Evolutionary conservation across 2,329 filamentous ascomycete species (phyloP).

Genomic region (Arthrobotrys pseudoclavata): DNA sequence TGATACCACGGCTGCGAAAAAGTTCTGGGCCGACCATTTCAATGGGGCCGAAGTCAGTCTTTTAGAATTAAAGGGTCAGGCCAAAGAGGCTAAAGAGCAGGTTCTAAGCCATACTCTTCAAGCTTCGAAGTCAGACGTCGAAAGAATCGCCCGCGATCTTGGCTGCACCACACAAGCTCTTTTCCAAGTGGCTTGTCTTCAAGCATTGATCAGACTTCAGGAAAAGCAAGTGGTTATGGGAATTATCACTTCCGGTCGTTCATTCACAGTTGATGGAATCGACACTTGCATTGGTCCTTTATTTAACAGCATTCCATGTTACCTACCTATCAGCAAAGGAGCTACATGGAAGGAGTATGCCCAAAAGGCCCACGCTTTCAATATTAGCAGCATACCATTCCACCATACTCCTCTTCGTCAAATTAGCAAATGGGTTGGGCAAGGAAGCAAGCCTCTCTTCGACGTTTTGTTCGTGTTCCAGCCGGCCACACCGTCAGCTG

Average conservation of each 20-base stretch:
- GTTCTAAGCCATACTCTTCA: conserved; percentile 33
- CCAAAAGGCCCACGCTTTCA: conserved; percentile 77
- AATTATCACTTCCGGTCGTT: conserved; percentile 82
- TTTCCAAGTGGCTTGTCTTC: conserved; percentile 80
- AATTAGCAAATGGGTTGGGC: conserved; percentile 80
- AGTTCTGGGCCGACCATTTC: conserved; percentile 79
- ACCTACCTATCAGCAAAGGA: conserved; percentile 67
- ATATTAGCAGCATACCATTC: conserved; percentile 76
- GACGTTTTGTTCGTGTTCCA: conserved; percentile 88
- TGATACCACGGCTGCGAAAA: conserved; percentile 68
- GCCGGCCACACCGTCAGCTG: conserved; percentile 61
- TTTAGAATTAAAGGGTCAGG: conserved; percentile 49
- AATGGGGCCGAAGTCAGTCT: conserved; percentile 23
- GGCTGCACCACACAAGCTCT: conserved; percentile 84
- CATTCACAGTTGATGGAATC: conserved; percentile 76
- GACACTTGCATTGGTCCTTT: conserved; percentile 82
- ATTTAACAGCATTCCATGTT: conserved; percentile 89
- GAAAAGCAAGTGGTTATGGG: conserved; percentile 74
- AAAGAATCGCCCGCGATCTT: conserved; percentile 72
- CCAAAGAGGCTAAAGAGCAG: conserved; percentile 53
- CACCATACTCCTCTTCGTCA: conserved; percentile 84
- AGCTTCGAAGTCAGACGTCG: conserved; percentile 67
- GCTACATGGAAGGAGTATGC: conserved; percentile 75
- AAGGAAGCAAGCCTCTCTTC: conserved; percentile 74
- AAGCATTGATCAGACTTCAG: conserved; percentile 72